These are phyloP conservation scores for Saccharomyces hybrid DNA, from an alignment of 1,139 yeast genomes.

Conservation along the genomic window DNA sequence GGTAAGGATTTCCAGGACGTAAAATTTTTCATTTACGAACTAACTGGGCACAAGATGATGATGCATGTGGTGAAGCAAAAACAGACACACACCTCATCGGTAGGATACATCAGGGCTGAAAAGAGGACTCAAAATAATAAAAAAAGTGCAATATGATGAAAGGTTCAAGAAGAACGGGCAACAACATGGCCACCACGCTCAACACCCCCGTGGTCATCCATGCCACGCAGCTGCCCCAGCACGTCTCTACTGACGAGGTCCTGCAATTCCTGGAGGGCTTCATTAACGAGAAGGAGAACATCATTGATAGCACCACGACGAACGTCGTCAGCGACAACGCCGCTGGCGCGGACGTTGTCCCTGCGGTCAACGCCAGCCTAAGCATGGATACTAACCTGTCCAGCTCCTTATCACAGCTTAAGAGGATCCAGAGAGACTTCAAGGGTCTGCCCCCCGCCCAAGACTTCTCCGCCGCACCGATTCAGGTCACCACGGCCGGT, in stretches of 20 bases:
- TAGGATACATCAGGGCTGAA: not conserved
- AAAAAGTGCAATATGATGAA: conserved; percentile 21
- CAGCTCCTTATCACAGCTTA: conserved; percentile 49
- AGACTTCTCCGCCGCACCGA: conserved; percentile 26
- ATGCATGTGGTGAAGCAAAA: not conserved
- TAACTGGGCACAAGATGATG: conserved; percentile 1
- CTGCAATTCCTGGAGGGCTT: conserved; percentile 40
- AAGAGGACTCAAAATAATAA: not conserved
- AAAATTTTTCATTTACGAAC: not conserved
- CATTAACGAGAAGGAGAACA: conserved; percentile 32
- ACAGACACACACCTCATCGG: not conserved
- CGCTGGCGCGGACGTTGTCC: conserved; percentile 3
- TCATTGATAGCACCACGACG: conserved; percentile 13
- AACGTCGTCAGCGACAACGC: conserved; percentile 7
- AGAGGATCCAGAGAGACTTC: conserved; percentile 61
- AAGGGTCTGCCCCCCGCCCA: conserved; percentile 61
- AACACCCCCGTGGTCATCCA: conserved; percentile 45
- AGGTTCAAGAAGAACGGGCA: conserved; percentile 36
- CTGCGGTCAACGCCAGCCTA: conserved; percentile 5
- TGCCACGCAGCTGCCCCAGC: conserved; percentile 26
- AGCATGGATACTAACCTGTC: conserved; percentile 28
- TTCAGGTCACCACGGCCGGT: conserved; percentile 3
- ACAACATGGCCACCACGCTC: conserved; percentile 36
- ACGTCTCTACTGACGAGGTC: conserved; percentile 37
- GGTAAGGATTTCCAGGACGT: not conserved